A percentile compares a stretch with the other conserved stretches of the same genome.
Conservation (phyloP, 2,329 filamentous ascomycete genomes). For the Pseudogymnoascus sp. region DNA sequence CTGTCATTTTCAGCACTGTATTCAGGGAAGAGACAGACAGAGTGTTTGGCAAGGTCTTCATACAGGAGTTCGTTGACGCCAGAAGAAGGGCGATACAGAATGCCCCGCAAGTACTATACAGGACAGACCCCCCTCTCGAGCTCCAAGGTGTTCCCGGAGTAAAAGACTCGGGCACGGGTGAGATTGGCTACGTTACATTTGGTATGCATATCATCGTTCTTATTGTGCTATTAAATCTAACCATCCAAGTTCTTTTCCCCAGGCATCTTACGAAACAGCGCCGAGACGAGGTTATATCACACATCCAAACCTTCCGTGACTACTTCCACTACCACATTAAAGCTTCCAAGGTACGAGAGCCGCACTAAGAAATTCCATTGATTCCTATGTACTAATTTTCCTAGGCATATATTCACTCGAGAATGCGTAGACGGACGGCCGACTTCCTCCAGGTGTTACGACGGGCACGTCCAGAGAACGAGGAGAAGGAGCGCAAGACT, state of each 20-base stretch:
- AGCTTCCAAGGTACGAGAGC: constrained; percentile 67
- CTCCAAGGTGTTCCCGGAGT: constrained; percentile 82
- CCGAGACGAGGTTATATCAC: constrained; percentile 91
- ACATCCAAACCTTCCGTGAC: constrained; percentile 99
- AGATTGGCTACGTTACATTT: constrained; percentile 97
- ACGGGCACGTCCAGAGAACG: constrained; percentile 85
- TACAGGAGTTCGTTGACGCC: constrained; percentile 98
- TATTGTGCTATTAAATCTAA: constrained; percentile 18
- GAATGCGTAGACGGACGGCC: constrained; percentile 94
- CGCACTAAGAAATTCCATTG: neutral
- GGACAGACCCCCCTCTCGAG: constrained; percentile 89
- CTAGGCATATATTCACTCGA: constrained; percentile 90
- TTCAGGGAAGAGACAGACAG: constrained; percentile 97
- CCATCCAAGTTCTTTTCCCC: constrained; percentile 72
- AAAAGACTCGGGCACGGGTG: constrained; percentile 63
- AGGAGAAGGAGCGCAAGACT: constrained; percentile 97
- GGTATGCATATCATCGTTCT: constrained; percentile 43
- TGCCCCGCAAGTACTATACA: constrained; percentile 92
- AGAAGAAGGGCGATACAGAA: constrained; percentile 93
- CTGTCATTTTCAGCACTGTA: constrained; percentile 96
- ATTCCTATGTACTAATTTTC: constrained; percentile 14
- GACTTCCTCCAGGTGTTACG: constrained; percentile 99
- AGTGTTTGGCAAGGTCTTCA: constrained; percentile 95
- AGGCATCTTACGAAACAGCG: constrained; percentile 85
- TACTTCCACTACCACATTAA: constrained; percentile 99